Conservation (phyloP, 768 basidiomycete species). For the Holtermanniella nyarrowii region DNA sequence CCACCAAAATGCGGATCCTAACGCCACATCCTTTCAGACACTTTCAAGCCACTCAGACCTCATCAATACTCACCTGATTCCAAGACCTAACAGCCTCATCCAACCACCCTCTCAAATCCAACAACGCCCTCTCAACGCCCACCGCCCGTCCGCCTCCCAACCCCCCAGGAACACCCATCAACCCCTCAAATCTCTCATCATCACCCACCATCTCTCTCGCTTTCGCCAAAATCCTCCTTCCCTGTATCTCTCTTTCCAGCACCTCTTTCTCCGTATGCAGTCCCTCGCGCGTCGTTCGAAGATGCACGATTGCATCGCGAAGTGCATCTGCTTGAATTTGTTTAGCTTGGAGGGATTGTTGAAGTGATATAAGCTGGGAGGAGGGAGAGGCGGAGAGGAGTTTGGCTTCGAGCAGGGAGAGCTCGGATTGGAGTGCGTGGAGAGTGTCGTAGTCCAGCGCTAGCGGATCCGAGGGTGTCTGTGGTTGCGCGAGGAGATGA, state of each 20-base stretch:
- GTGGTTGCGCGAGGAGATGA: background rate
- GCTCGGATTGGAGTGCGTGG: constrained; percentile 15
- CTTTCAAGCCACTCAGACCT: no score
- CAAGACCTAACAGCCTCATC: constrained; percentile 27
- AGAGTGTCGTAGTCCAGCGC: constrained; percentile 17
- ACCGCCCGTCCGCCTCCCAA: constrained; percentile 6
- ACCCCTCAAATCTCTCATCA: constrained; percentile 1
- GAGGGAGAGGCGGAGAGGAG: background rate
- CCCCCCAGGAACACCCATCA: background rate
- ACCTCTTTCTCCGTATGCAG: background rate
- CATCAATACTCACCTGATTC: constrained; percentile 16
- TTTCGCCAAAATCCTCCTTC: background rate
- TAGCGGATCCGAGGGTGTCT: background rate
- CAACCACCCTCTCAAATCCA: constrained; percentile 34
- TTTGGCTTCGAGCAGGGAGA: constrained; percentile 6
- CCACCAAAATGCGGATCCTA: no score
- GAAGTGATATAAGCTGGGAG: no score
- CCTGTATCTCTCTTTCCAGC: constrained; percentile 9
- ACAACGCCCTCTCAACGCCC: constrained; percentile 23
- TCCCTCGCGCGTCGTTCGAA: background rate
- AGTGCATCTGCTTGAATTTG: constrained; percentile 5
- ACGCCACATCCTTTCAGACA: no score
- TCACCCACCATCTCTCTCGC: constrained; percentile 2
- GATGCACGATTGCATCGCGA: constrained; percentile 4
- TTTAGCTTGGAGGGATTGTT: background rate